These are phyloP conservation scores for Grigorovia yakushimaensis DNA, from an alignment of 805 yeast species.

Conservation along the genomic window DNA sequence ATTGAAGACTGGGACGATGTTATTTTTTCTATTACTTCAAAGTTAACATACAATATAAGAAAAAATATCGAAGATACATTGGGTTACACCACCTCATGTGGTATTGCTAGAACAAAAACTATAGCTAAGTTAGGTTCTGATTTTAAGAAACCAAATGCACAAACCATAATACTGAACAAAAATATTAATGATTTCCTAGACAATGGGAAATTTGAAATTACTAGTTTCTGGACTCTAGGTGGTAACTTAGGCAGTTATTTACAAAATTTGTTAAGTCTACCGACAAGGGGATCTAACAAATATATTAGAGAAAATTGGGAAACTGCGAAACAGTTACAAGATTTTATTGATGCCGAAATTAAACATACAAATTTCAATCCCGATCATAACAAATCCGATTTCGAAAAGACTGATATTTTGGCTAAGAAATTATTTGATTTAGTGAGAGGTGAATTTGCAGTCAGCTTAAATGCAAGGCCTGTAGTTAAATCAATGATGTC, in stretches of 20 bases:
- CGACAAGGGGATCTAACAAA: conserved; percentile 38
- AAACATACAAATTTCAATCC: conserved; percentile 2
- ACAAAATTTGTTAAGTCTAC: conserved; percentile 39
- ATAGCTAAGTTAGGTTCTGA: conserved; percentile 85
- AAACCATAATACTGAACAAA: conserved; percentile 55
- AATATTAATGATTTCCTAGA: conserved; percentile 45
- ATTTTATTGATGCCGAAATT: conserved; percentile 11
- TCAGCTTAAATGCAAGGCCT: conserved; percentile 48
- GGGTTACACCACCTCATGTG: conserved; percentile 85
- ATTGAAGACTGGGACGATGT: conserved; percentile 75
- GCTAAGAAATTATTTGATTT: conserved; percentile 50
- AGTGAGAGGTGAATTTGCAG: conserved; percentile 51
- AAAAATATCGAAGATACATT: conserved; percentile 40
- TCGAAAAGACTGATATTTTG: conserved; percentile 36
- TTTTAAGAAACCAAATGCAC: conserved; percentile 74
- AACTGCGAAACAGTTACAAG: conserved; percentile 27
- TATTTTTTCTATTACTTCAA: conserved; percentile 55
- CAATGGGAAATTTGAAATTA: conserved; percentile 42
- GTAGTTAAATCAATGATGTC: conserved; percentile 83
- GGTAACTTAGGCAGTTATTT: conserved; percentile 73
- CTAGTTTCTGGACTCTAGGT: conserved; percentile 84
- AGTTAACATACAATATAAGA: conserved; percentile 46
- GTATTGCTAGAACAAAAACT: conserved; percentile 65
- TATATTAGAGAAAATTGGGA: conserved; percentile 43
- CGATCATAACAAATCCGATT: conserved; percentile 7